Conservation (phyloP, 2,329 filamentous ascomycete species). For the Exserohilum rostratum region DNA sequence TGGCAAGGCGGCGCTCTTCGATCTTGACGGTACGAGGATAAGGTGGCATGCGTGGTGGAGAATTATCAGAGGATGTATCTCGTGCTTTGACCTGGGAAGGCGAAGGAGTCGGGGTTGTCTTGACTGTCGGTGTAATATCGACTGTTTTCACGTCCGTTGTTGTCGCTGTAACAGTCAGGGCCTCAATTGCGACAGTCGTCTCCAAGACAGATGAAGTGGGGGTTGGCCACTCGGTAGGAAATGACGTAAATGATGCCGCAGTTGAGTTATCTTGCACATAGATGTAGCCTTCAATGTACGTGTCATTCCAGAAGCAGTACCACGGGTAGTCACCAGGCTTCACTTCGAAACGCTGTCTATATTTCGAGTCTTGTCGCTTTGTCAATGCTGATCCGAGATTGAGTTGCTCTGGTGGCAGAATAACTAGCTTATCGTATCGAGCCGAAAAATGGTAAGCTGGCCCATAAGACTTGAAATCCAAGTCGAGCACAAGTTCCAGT, state of each 20-base stretch:
- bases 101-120: constrained; percentile 12
- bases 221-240: constrained; percentile 31
- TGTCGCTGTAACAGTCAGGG: constrained; percentile 15
- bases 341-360: constrained; percentile 51
- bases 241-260: constrained; percentile 39
- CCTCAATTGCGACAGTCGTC: constrained; percentile 9
- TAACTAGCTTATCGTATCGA: constrained; percentile 68
- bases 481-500: constrained; percentile 63
- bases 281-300: constrained; percentile 70
- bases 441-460: constrained; percentile 69
- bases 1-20: constrained; percentile 65
- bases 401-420: constrained; percentile 54
- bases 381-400: constrained; percentile 28
- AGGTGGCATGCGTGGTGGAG: constrained; percentile 32
- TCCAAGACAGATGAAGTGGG: constrained; percentile 21
- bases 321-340: constrained; percentile 67
- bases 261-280: constrained; percentile 63
- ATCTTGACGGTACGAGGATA: constrained; percentile 69
- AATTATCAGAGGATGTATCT: constrained; percentile 25
- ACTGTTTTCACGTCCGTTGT: constrained; percentile 6
- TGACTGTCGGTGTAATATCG: constrained; percentile 13
- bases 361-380: constrained; percentile 32
- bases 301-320: constrained; percentile 74
- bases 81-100: constrained; percentile 6
- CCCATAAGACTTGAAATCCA: constrained; percentile 61